Evolutionary conservation across 1,139 yeast species (phyloP).

Genomic region (Petasospora rhodanensis): DNA sequence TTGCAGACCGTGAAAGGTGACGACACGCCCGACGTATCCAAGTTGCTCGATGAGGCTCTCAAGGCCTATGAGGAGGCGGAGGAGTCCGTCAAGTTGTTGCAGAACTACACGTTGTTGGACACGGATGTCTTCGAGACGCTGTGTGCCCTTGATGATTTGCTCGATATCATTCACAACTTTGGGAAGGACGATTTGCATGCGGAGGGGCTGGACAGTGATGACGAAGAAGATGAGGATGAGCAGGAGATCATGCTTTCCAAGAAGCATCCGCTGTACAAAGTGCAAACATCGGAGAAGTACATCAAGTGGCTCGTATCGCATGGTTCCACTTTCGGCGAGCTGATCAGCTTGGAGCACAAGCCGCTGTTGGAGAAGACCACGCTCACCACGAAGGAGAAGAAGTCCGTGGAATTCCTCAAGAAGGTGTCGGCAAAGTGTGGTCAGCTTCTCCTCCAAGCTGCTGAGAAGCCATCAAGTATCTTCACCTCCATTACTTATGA

Average conservation of each 20-base stretch:
- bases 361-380: constrained; percentile 23
- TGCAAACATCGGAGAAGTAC: constrained; percentile 29
- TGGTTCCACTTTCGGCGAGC: constrained; percentile 37
- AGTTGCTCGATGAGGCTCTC: constrained; percentile 37
- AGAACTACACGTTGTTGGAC: constrained; percentile 32
- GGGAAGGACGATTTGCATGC: constrained; percentile 42
- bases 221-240: constrained; percentile 36
- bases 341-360: constrained; percentile 18
- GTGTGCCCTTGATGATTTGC: constrained; percentile 55
- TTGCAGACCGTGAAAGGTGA: constrained; percentile 33
- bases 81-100: constrained; percentile 27
- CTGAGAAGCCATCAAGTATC: constrained; percentile 55
- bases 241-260: constrained; percentile 38
- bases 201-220: constrained; percentile 49
- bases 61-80: constrained; percentile 44
- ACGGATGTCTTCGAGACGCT: constrained; percentile 45
- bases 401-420: constrained; percentile 29
- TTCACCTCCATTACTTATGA: constrained; percentile 57
- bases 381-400: constrained; percentile 21
- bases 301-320: constrained; percentile 57
- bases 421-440: constrained; percentile 50
- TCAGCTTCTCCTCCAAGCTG: constrained; percentile 56
- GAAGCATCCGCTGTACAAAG: constrained; percentile 51
- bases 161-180: constrained; percentile 62
- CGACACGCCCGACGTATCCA: constrained; percentile 32